phyloP scores from a whole-genome alignment of 1,284 basidiomycete genomes.

The Cutaneotrichosporon spelunceum region DNA sequence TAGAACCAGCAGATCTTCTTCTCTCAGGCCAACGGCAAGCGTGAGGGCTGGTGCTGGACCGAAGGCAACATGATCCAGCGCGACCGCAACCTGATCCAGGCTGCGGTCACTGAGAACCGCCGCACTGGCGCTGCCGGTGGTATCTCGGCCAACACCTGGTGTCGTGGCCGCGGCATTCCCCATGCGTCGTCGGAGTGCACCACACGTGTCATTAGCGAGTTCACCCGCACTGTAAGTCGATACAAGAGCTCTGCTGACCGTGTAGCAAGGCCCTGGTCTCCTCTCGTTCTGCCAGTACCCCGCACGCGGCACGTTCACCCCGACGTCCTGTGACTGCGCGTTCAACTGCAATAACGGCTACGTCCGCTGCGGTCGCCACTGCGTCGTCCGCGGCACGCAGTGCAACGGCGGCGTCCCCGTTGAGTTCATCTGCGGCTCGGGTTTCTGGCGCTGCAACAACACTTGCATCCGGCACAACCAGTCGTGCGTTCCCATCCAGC shows the following conservation, averaged over 20 bases:
- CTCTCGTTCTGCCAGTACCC: conserved; percentile 5
- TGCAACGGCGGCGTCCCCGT: conserved; percentile 5
- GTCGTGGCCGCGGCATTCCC: neutral
- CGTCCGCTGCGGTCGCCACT: neutral
- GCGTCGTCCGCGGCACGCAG: conserved; percentile 1
- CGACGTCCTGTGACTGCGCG: neutral
- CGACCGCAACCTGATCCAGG: conserved; percentile 1
- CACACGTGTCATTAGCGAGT: neutral
- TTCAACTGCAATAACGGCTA: neutral
- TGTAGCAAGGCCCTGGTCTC: neutral
- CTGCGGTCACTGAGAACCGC: neutral
- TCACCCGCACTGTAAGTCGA: neutral
- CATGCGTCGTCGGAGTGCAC: neutral
- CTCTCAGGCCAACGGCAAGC: conserved; percentile 2
- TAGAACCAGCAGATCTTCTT: neutral
- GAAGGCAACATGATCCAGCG: conserved; percentile 4
- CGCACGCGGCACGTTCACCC: neutral
- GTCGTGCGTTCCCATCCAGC: neutral
- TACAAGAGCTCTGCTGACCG: neutral
- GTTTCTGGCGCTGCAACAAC: neutral
- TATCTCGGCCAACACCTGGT: neutral
- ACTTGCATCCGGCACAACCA: neutral
- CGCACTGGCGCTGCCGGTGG: neutral
- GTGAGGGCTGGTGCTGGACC: neutral
- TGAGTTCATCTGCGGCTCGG: neutral